Conservation (phyloP, 768 basidiomycete genomes). For the Paxillus involutus region DNA sequence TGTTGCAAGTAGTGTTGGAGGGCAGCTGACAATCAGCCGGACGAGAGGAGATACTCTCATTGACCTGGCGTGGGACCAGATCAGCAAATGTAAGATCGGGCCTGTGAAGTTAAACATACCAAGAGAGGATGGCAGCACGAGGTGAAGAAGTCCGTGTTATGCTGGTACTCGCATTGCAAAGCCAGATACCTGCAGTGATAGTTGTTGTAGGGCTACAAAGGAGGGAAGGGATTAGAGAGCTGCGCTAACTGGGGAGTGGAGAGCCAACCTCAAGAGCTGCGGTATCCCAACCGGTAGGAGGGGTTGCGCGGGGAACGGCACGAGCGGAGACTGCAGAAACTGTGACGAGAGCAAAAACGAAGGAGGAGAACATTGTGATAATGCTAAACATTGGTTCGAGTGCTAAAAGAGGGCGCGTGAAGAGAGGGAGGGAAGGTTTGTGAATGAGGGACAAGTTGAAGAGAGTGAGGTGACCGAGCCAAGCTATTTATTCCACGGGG, state of each 20-base stretch:
- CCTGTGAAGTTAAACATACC: slow-evolving; percentile 32
- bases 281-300: slow-evolving; percentile 46
- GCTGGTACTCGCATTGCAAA: slow-evolving; percentile 48
- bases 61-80: slow-evolving; percentile 36
- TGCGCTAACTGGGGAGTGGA: slow-evolving; percentile 1
- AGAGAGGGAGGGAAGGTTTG: slow-evolving; percentile 16
- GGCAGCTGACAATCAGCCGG: slow-evolving; percentile 54
- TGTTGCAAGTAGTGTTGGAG: slow-evolving; percentile 25
- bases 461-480: slow-evolving; percentile 13
- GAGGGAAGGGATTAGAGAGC: neutral
- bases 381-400: slow-evolving; percentile 28
- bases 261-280: slow-evolving; percentile 42
- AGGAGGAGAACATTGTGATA: slow-evolving; percentile 33
- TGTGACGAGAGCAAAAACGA: slow-evolving; percentile 45
- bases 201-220: slow-evolving; percentile 43
- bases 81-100: neutral
- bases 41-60: slow-evolving; percentile 48
- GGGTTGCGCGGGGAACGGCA: slow-evolving; percentile 33
- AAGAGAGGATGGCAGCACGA: slow-evolving; percentile 71
- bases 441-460: slow-evolving; percentile 24
- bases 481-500: slow-evolving; percentile 26
- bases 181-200: slow-evolving; percentile 68
- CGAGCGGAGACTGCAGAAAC: slow-evolving; percentile 34
- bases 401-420: slow-evolving; percentile 27
- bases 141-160: slow-evolving; percentile 58